A percentile compares a stretch with the other conserved stretches of the same genome.
Conservation (phyloP, 805 yeast genomes). For the Limtongia smithiae region DNA sequence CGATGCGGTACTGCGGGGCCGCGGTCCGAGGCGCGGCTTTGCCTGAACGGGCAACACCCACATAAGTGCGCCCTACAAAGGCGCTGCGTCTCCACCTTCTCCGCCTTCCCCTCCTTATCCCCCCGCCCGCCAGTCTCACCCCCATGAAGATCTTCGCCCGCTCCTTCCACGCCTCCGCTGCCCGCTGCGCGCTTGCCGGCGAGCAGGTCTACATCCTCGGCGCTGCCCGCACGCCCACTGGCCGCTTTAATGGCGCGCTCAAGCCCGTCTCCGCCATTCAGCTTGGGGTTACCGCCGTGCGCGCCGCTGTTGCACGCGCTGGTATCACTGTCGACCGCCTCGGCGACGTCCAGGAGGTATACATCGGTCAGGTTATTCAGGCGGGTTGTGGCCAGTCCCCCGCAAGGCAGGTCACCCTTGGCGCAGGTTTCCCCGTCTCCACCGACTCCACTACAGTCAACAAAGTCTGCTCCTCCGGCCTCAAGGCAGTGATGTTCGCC, state of each 20-base stretch:
- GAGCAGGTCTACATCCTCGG: constrained; percentile 73
- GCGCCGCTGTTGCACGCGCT: constrained; percentile 72
- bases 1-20: too few species aligned
- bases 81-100: too few species aligned
- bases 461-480: constrained; percentile 96
- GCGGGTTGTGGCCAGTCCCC: constrained; percentile 97
- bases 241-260: constrained; percentile 75
- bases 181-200: not conserved
- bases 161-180: too few species aligned
- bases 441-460: constrained; percentile 87
- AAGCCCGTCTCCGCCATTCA: constrained; percentile 69
- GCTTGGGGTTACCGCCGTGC: constrained; percentile 82
- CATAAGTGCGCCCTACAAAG: too few species aligned
- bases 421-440: constrained; percentile 77
- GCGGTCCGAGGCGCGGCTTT: too few species aligned
- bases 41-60: too few species aligned
- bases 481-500: constrained; percentile 85
- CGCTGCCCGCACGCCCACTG: constrained; percentile 90
- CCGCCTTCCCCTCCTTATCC: too few species aligned
- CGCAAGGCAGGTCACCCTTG: constrained; percentile 93
- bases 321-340: constrained; percentile 54
- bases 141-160: too few species aligned
- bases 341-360: constrained; percentile 68
- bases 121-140: too few species aligned
- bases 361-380: constrained; percentile 87